A percentile compares a stretch with the other conserved stretches of the same genome.
Evolutionary conservation across 2,329 filamentous ascomycete genomes (phyloP).

Genomic region (Calonectria hongkongensis): DNA sequence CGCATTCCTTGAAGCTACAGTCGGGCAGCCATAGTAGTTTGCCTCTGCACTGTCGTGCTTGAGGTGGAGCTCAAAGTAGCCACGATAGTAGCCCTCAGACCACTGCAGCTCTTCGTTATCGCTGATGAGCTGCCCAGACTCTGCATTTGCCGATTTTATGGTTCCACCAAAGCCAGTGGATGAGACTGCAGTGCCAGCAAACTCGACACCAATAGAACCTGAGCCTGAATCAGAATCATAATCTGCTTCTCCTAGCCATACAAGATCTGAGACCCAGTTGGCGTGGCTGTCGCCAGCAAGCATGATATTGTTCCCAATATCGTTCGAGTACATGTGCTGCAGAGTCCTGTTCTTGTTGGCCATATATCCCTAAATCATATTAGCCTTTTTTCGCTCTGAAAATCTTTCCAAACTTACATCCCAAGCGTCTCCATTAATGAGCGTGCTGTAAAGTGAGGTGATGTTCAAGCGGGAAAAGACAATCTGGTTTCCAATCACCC

Average conservation of each 20-base stretch:
- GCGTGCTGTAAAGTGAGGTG: not conserved
- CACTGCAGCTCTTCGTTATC: conserved; percentile 8
- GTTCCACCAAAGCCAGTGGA: not conserved
- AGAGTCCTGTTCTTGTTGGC: conserved; percentile 84
- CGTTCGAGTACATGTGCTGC: conserved; percentile 78
- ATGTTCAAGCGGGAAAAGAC: conserved; percentile 8
- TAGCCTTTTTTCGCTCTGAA: not conserved
- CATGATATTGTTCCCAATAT: conserved; percentile 84
- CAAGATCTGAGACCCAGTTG: conserved; percentile 18
- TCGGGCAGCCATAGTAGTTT: conserved; percentile 11
- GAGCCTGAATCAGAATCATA: not conserved
- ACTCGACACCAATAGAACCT: conserved; percentile 12
- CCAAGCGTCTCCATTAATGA: conserved; percentile 14
- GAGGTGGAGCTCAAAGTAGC: conserved; percentile 20
- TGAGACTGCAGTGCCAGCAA: conserved; percentile 7
- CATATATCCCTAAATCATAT: conserved; percentile 71
- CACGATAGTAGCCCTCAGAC: conserved; percentile 16
- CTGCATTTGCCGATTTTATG: not conserved
- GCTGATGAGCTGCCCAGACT: not conserved
- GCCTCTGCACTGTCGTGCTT: conserved; percentile 16
- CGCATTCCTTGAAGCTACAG: not conserved
- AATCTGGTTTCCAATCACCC: conserved; percentile 76
- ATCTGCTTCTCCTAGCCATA: not conserved
- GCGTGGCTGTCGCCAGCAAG: conserved; percentile 77
- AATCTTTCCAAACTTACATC: not conserved